Conservation (phyloP, 1,139 yeast species). For the Saccharomycopsis hybrid region DNA sequence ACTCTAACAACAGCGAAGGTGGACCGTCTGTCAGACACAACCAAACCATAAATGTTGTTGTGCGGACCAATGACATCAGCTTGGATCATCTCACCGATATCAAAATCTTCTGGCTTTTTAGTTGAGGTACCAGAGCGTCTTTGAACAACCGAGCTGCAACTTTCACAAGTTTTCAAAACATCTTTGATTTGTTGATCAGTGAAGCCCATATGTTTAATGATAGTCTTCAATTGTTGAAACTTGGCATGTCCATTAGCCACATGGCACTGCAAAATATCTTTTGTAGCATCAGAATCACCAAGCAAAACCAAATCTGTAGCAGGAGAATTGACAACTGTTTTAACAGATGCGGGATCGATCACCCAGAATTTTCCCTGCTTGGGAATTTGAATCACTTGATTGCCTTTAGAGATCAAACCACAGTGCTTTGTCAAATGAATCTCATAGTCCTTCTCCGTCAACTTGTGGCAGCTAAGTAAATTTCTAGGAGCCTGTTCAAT, state of each 20-base stretch:
- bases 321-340: background rate
- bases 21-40: background rate
- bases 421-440: background rate
- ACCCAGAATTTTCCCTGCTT: background rate
- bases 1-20: background rate
- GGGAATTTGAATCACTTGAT: background rate
- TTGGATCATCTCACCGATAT: slow-evolving; percentile 1
- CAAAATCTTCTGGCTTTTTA: background rate
- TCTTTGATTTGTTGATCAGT: background rate
- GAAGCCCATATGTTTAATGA: background rate
- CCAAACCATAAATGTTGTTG: background rate
- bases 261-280: background rate
- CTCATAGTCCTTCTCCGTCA: background rate
- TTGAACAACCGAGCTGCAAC: background rate
- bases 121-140: background rate
- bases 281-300: background rate
- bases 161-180: background rate
- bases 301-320: background rate
- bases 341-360: background rate
- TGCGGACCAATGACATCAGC: slow-evolving; percentile 3
- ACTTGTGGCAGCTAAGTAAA: background rate
- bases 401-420: background rate
- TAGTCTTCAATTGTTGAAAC: background rate
- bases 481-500: background rate
- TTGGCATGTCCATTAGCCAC: background rate